Evolutionary conservation across 768 basidiomycete genomes (phyloP), one percentile per base, ranked within the genome.

Genomic region (Boletus pseudopeckii): DNA sequence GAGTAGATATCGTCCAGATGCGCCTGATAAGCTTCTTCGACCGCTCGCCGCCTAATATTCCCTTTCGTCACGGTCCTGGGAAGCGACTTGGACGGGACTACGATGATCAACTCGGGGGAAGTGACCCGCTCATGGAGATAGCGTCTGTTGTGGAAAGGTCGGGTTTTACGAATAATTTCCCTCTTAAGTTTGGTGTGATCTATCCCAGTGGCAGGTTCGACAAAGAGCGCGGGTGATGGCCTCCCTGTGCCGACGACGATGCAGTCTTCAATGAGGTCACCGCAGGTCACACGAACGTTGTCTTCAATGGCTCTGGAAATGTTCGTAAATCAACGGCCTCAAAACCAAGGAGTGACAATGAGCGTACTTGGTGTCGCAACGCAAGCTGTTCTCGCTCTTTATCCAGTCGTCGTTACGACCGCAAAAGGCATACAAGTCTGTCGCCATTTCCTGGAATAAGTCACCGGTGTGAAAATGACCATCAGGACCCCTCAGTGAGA

Each of bases 351-450:
- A 28, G 33, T 46, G 28, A 37, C 7, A 13, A 9, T 40, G 8
- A 30, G 74, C 75, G 32, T 70, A 80, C 78, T 81, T 84, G 46
- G 89, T 89, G 63, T 91, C 88, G 62, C 88, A 90, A 48, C 88
- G 80, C 56, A 90, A 72, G 63, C 87, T 84, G 64, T 81, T 87
- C 64, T 88, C 85, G 37, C 83, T 84, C 73, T 90, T 91, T 68
- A 91, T 90, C 89, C 88, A 90, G 69, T 91, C 88, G 60, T 91
- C 88, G 55, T 88, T 82, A 39, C 89, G 81, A 24, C 88, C 89
- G 36, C 84, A 80, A 56, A 79, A 86, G 43, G 82, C 64, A 64
- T 85, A 90, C 60, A 71, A 72, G 0, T 85, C 86, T 1, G 80
- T 75, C 2, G 72, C 58, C 17, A 76, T 73, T 67, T 88, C 83